phyloP scores from a whole-genome alignment of 495 filamentous ascomycete species.

The Apiosordaria backusii region DNA sequence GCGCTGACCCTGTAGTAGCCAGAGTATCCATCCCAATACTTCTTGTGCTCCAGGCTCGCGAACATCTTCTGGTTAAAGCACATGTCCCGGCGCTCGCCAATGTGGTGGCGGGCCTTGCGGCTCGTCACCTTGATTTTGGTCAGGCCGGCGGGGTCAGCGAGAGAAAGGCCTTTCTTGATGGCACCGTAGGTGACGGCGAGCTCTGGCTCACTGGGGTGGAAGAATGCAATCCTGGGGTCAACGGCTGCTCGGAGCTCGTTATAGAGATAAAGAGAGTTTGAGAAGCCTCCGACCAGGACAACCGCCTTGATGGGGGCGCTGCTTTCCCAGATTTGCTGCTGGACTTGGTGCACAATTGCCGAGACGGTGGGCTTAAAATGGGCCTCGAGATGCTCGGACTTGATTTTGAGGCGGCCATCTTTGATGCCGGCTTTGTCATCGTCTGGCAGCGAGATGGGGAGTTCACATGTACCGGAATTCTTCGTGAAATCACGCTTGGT shows the following conservation, averaged over 20 bases:
- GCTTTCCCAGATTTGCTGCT: slow-evolving; percentile 52
- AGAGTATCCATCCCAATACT: slow-evolving; percentile 23
- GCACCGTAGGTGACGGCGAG: slow-evolving; percentile 43
- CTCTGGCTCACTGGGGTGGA: slow-evolving; percentile 63
- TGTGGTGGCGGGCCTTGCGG: slow-evolving; percentile 50
- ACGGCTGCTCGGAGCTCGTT: not conserved
- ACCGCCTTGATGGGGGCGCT: slow-evolving; percentile 51
- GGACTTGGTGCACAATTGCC: slow-evolving; percentile 57
- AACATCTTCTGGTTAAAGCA: slow-evolving; percentile 36
- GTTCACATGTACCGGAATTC: not conserved
- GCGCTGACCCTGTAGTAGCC: slow-evolving; percentile 26
- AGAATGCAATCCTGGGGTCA: slow-evolving; percentile 41
- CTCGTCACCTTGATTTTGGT: slow-evolving; percentile 41
- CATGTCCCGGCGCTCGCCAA: slow-evolving; percentile 36
- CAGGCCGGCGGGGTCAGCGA: slow-evolving; percentile 28
- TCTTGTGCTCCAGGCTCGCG: slow-evolving; percentile 23
- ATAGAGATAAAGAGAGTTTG: slow-evolving; percentile 64
- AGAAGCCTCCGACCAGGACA: slow-evolving; percentile 70
- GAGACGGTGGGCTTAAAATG: slow-evolving; percentile 58
- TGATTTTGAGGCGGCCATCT: not conserved
- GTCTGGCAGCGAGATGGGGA: not conserved
- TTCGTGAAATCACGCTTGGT: not conserved
- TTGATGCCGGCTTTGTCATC: not conserved
- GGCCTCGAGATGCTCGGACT: slow-evolving; percentile 40
- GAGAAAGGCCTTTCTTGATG: slow-evolving; percentile 45